Conservation (phyloP, 306 rosid species). For the Vachellia pachyceras region DNA sequence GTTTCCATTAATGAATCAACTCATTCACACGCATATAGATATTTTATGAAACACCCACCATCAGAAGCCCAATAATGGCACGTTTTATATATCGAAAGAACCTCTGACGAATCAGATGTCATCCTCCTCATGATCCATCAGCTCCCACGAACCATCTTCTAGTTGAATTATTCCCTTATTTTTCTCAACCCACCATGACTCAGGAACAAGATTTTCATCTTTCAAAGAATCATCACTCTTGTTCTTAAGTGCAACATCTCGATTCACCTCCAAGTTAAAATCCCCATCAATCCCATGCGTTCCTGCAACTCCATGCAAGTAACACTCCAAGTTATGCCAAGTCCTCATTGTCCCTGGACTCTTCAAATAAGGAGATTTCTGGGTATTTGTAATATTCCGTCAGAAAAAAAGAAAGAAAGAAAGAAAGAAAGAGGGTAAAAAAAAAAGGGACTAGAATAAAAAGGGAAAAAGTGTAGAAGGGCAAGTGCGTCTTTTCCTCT, state of each 20-base stretch:
- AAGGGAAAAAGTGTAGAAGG: too few species aligned
- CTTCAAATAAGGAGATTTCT: slow-evolving; percentile 57
- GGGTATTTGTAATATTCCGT: too few species aligned
- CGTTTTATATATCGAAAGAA: too few species aligned
- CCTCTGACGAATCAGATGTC: not conserved
- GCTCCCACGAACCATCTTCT: slow-evolving; percentile 64
- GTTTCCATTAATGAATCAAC: too few species aligned
- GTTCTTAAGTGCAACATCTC: slow-evolving; percentile 63
- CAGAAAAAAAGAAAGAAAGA: too few species aligned
- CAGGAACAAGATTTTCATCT: slow-evolving; percentile 58
- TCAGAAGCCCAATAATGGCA: too few species aligned
- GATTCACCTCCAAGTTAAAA: slow-evolving; percentile 58
- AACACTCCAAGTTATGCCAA: slow-evolving; percentile 70
- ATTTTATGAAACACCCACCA: too few species aligned
- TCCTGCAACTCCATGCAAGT: slow-evolving; percentile 44
- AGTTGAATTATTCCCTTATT: slow-evolving; percentile 72
- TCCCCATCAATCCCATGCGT: slow-evolving; percentile 67
- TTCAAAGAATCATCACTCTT: slow-evolving; percentile 48
- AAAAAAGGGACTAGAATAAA: too few species aligned
- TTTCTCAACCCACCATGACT: slow-evolving; percentile 53
- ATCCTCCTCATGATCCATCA: slow-evolving; percentile 45
- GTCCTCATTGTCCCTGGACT: slow-evolving; percentile 1
- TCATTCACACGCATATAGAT: too few species aligned
- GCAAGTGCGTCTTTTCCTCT: too few species aligned
- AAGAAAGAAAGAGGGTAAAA: too few species aligned